Evolutionary conservation across 2,329 filamentous ascomycete species (phyloP).

Genomic region (Pseudogymnoascus verrucosus): DNA sequence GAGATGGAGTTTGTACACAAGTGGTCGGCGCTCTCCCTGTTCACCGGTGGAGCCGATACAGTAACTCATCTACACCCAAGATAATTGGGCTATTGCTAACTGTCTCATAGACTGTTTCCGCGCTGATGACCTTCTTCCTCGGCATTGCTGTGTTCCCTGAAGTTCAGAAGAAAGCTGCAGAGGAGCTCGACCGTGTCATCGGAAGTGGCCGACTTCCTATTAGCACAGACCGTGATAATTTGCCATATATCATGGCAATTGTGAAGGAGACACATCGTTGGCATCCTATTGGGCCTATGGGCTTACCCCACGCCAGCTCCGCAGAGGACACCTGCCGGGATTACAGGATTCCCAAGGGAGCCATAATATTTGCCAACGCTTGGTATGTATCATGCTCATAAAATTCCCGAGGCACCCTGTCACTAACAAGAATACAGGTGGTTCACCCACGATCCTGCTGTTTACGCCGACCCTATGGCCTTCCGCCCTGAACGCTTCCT

Average conservation of each 20-base stretch:
- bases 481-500: constrained; percentile 34
- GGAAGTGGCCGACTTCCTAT: constrained; percentile 36
- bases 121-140: constrained; percentile 33
- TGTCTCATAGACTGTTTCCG: constrained; percentile 26
- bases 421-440: constrained; percentile 9
- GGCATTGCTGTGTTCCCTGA: constrained; percentile 35
- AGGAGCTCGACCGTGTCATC: constrained; percentile 39
- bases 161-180: constrained; percentile 38
- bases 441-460: constrained; percentile 24
- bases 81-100: constrained; percentile 34
- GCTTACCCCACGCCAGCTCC: constrained; percentile 44
- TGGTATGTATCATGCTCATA: constrained; percentile 1
- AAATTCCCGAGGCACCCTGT: background rate
- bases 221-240: constrained; percentile 33
- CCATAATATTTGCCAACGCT: constrained; percentile 22
- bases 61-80: constrained; percentile 20
- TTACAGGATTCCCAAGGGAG: constrained; percentile 48
- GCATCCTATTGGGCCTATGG: constrained; percentile 37
- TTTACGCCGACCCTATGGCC: constrained; percentile 33
- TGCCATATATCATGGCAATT: constrained; percentile 37
- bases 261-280: constrained; percentile 39
- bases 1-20: constrained; percentile 31
- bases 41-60: constrained; percentile 35
- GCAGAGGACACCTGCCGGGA: constrained; percentile 47
- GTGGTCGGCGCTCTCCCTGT: constrained; percentile 36